Base-by-base conservation (phyloP, 805 yeast species). In the Saturnispora dispora region DNA sequence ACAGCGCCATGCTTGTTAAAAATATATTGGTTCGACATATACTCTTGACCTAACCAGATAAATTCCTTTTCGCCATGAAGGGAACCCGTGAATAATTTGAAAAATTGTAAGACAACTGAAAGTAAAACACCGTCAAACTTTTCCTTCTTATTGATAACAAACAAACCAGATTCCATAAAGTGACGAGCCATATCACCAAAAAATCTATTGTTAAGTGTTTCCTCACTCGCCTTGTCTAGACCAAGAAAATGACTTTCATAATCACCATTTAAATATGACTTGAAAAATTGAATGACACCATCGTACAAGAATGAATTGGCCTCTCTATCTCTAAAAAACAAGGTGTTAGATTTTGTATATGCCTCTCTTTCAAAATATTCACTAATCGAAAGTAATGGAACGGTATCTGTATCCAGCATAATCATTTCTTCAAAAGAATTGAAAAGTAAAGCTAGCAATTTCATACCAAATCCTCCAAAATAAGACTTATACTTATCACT, bases 51-150 rank as follows among this genome's bases (percentile, higher is more conserved):
- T 33, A 85, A 61, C 91, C 91, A 84, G 59, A 83, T 80, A 56
- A 85, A 69, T 61, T 85, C 93, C 58, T 85, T 85, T 56, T 85
- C 95, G 39, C 95, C 95, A 73, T 85, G 85, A 9, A 83, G 73
- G 18, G 82, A 75, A 1, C 76, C 71, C 0, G 72, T 64, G 23
- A 74, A 69, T 25, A 75, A 63, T 50, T 64, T 65, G 62, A 72
- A 70, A 56, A 75, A 63, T 54, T 75, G 77, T 53, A 75, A 54
- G 17, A 66, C 58, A 7, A 69, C 64, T 2, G 81, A 70, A 52
- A 74, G 65, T 32, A 80, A 55, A 4, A 77, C 60, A 3, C 82
- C 75, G 50, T 71, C 65, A 48, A 77, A 75, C 59, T 82, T 85
- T 25, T 67, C 62, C 40, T 65, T 63, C 47, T 73, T 76, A 57